Base-by-base conservation (phyloP, 2,329 filamentous ascomycete species). In the Hypoxylon sp. region DNA sequence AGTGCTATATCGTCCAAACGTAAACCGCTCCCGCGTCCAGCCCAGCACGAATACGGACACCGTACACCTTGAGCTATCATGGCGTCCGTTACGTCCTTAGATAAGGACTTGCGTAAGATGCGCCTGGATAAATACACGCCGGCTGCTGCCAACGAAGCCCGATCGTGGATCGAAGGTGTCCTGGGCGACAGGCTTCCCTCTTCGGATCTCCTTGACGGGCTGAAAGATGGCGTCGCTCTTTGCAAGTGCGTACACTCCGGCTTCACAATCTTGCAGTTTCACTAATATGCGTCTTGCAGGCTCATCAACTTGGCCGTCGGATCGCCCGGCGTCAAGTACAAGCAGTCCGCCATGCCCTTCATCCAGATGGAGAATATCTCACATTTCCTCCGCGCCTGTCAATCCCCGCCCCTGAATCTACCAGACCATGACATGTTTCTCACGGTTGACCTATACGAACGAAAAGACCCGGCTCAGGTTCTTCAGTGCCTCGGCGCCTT, bases 331-430 rank as follows among this genome's bases (percentile, higher is more conserved):
- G 85, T 97, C 77, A 92, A 89, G 74, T 98, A 90, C 83, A 98
- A 98, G 78, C 83, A 89, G 72, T 97, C 93, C 1, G 78, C 87
- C 35, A 98, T 98, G 94, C 95, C 95, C 0, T 99, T 99, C 73
- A 94, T 98, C 35, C 95, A 99, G 76, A 98, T 98, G 93, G 95
- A 99, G 75, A 99, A 99, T 74, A 97, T 99, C 71, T 96, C 93
- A 3, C 91, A 96, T 72, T 99, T 97, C 77, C 86, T 99, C 50
- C 87, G 86, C 70, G 92, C 92, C 58, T 96, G 93, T 79, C 91
- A 97, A 75, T 80, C 85, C 47, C 86, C 90, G 21, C 95, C 95
- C 0, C 80, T 99, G 48, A 93, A 88, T 75, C 86, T 99, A 58
- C 92, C 91, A 55, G 88, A 93, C 41, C 95, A 99, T 79, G 95